A percentile compares a stretch with the other conserved stretches of the same genome.
Evolutionary conservation across 768 basidiomycete species (phyloP).

Genomic region (Albatrellus ellisii): DNA sequence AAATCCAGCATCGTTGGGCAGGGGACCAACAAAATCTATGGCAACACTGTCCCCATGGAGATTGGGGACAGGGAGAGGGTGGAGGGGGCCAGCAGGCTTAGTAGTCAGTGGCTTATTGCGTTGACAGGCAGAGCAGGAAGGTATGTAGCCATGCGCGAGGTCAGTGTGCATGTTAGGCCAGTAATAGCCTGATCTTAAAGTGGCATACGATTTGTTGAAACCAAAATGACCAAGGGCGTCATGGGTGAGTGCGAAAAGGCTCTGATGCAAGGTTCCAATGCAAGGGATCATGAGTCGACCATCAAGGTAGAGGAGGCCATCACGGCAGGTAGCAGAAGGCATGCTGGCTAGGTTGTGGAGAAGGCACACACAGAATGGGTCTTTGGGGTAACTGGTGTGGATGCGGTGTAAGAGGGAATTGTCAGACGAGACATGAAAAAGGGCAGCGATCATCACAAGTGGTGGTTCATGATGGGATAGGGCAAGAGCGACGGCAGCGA

Average conservation of each 20-base stretch:
- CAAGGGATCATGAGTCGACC: not conserved
- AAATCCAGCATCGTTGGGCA: constrained; percentile 14
- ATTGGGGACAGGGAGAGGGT: constrained; percentile 13
- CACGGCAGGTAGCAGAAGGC: not conserved
- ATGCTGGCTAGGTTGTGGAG: not conserved
- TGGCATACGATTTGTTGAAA: not conserved
- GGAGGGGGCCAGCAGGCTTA: constrained; percentile 15
- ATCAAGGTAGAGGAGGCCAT: not conserved
- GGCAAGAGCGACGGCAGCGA: not conserved
- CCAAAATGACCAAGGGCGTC: not conserved
- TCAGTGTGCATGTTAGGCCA: too few relatives aligned
- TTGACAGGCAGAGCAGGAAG: constrained; percentile 21
- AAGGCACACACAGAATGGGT: constrained; percentile 8
- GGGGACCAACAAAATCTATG: constrained; percentile 20
- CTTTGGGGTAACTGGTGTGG: constrained; percentile 4
- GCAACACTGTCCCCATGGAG: constrained; percentile 12
- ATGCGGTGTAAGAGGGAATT: not conserved
- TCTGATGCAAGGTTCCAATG: not conserved
- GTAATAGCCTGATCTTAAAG: not conserved
- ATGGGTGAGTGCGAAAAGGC: not conserved
- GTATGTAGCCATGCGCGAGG: too few relatives aligned
- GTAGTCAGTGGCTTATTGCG: constrained; percentile 21
- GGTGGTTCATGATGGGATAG: too few relatives aligned
- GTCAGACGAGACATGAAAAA: not conserved
- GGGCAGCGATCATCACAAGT: not conserved